Evolutionary conservation across 2,329 filamentous ascomycete genomes (phyloP).

Genomic region (Ascochyta lentis): DNA sequence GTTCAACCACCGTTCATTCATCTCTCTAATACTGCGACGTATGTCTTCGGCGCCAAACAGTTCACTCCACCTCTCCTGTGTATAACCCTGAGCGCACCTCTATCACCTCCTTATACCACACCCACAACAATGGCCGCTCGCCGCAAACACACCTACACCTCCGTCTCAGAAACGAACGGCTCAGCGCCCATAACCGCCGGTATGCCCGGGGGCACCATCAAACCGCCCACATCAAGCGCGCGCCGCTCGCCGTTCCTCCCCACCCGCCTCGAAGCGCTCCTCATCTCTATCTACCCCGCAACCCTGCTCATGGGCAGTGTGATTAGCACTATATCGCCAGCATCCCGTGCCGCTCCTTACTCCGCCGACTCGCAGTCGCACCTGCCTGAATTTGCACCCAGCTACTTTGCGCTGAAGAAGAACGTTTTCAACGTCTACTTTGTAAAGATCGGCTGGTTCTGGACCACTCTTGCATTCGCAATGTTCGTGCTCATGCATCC

Average conservation of each 20-base stretch:
- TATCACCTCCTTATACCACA: background rate
- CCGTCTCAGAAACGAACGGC: constrained; percentile 15
- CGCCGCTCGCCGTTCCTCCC: constrained; percentile 67
- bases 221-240: constrained; percentile 30
- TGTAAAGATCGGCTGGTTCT: constrained; percentile 94
- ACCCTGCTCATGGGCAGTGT: constrained; percentile 82
- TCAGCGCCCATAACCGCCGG: constrained; percentile 29
- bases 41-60: background rate
- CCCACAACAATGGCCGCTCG: constrained; percentile 37
- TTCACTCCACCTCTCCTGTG: constrained; percentile 1
- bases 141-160: constrained; percentile 37
- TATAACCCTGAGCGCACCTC: background rate
- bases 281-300: constrained; percentile 75
- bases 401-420: constrained; percentile 92
- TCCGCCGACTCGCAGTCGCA: constrained; percentile 69
- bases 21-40: background rate
- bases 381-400: constrained; percentile 65
- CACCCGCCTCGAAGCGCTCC: constrained; percentile 69
- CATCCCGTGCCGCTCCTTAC: constrained; percentile 67
- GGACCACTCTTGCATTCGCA: constrained; percentile 79
- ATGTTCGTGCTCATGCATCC: constrained; percentile 75
- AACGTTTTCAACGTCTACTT: constrained; percentile 94
- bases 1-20: background rate
- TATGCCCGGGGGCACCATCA: constrained; percentile 35
- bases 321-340: constrained; percentile 80